Evolutionary conservation across 2,329 filamentous ascomycete genomes (phyloP).

Genomic region (Rachicladosporium sp.): DNA sequence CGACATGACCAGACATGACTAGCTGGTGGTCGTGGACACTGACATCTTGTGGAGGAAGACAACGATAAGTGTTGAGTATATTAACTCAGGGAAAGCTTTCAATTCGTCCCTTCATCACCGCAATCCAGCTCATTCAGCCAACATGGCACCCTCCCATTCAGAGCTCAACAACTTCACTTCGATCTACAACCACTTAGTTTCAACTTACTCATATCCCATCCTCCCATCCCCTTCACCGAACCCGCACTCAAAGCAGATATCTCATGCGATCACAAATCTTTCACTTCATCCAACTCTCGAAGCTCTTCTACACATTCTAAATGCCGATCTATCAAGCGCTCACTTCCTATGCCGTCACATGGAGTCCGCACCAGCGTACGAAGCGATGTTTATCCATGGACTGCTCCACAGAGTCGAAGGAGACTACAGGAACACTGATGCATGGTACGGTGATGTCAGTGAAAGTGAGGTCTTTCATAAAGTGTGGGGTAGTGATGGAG

Average conservation of each 20-base stretch:
- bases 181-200: constrained; percentile 19
- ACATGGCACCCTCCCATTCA: too few relatives aligned
- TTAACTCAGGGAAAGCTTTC: neutral
- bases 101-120: neutral
- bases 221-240: constrained; percentile 18
- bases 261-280: constrained; percentile 19
- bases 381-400: constrained; percentile 41
- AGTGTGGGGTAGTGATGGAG: constrained; percentile 21
- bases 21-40: neutral
- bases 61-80: neutral
- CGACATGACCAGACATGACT: neutral
- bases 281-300: constrained; percentile 37
- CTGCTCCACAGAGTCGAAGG: constrained; percentile 41
- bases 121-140: neutral
- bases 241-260: constrained; percentile 14
- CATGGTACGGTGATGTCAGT: constrained; percentile 37
- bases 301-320: constrained; percentile 39
- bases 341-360: constrained; percentile 43
- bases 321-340: constrained; percentile 37
- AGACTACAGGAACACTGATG: constrained; percentile 36
- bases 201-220: constrained; percentile 12
- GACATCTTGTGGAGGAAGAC: neutral
- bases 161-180: constrained; percentile 17
- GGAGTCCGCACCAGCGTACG: constrained; percentile 35
- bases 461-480: constrained; percentile 23